Evolutionary conservation across 306 rosid genomes (phyloP).

Genomic region (Vigna nakashimae): DNA sequence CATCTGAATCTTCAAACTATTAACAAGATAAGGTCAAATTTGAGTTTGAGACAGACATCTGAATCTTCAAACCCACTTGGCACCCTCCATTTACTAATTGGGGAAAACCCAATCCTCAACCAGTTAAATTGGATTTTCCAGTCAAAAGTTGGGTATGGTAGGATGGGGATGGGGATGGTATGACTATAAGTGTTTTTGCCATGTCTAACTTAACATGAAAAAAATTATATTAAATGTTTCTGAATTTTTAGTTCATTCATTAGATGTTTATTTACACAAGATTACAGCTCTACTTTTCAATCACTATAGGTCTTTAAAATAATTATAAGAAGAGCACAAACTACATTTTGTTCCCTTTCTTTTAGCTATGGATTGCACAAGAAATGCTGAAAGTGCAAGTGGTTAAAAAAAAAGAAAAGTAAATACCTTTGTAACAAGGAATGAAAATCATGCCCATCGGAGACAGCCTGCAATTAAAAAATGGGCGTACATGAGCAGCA

Average conservation of each 20-base stretch:
- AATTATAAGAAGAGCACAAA: constrained; percentile 17
- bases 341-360: constrained; percentile 25
- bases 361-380: constrained; percentile 27
- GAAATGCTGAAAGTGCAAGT: background rate
- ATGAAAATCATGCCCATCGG: constrained; percentile 98
- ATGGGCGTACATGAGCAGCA: constrained; percentile 36
- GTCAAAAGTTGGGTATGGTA: background rate
- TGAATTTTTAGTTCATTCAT: background rate
- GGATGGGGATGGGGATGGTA: background rate
- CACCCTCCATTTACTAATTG: background rate
- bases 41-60: background rate
- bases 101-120: background rate
- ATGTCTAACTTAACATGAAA: background rate
- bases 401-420: background rate
- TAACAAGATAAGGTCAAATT: background rate
- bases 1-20: background rate
- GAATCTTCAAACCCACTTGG: background rate
- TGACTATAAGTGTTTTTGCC: background rate
- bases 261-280: constrained; percentile 6
- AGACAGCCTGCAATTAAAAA: constrained; percentile 68
- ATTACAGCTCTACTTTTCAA: constrained; percentile 15
- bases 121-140: too few relatives aligned
- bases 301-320: constrained; percentile 3
- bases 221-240: background rate
- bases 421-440: constrained; percentile 93